Conservation (phyloP, 345 rosid genomes). For the Carallia brachiata region DNA sequence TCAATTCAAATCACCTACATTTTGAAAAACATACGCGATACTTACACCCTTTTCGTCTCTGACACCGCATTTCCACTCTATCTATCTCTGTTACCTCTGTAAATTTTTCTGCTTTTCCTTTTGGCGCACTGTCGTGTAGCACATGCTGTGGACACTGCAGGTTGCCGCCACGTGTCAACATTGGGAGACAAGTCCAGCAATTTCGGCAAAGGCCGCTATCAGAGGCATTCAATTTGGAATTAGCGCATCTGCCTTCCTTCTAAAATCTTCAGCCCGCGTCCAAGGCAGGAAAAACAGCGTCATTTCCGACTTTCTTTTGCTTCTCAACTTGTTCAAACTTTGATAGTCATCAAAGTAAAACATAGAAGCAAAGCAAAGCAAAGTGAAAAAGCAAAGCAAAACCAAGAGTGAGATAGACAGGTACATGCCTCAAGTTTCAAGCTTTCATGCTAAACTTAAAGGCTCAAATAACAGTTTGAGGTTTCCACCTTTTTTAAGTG, state of each 20-base stretch:
- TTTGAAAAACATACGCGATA: too few species aligned
- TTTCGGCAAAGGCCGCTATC: not conserved
- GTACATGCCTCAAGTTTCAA: not conserved
- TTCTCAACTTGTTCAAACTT: not conserved
- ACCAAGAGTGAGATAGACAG: not conserved
- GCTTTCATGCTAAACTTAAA: not conserved
- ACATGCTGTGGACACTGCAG: not conserved
- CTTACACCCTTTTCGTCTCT: too few species aligned
- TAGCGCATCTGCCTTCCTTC: too few species aligned
- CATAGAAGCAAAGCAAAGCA: conserved; percentile 14
- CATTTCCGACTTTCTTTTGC: too few species aligned
- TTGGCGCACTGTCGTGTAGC: not conserved
- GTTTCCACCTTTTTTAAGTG: not conserved
- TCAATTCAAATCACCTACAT: too few species aligned
- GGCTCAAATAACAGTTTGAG: not conserved
- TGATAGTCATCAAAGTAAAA: not conserved
- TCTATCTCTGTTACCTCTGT: too few species aligned
- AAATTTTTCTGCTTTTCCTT: too few species aligned
- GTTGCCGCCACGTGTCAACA: not conserved
- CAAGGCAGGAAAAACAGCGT: too few species aligned
- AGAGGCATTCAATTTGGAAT: too few species aligned
- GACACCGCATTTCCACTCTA: too few species aligned
- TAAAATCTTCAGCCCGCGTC: too few species aligned
- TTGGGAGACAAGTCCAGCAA: not conserved
- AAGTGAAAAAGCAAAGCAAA: not conserved